Base-by-base conservation (phyloP, 2,329 filamentous ascomycete genomes). In the Ceratocystis lukuohia region DNA sequence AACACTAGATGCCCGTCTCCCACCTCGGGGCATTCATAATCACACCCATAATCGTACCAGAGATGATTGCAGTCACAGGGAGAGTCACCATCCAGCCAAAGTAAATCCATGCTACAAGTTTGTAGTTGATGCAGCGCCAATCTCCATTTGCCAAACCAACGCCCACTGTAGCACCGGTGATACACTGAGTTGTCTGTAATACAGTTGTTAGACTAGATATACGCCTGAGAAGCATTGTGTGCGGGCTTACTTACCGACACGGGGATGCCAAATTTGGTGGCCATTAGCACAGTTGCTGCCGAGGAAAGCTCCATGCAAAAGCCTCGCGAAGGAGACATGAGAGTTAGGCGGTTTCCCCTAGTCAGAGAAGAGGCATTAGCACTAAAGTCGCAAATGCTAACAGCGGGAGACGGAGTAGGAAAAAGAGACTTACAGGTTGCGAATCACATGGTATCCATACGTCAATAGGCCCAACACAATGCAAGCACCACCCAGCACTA, bases 381-480 rank as follows among this genome's bases (percentile, higher is more conserved):
- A 41, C 10, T 25, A 48, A 8, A 53, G 20, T 4, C 6, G 37
- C 15, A 5, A n/a, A 3, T 5, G 44, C 22, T 25, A 28, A 17
- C n/a, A 30, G 5, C 5, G 5, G 12, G 1, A 46, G 20, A 17
- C 22, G 6, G 22, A 57, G n/a, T 6, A 62, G 22, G 61, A 6
- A 53, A 30, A 0, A 8, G 20, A 59, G 0, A 45, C 64, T 61
- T 37, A 66, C 66, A 83, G 76, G 61, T 79, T 79, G 64, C 80
- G 77, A 80, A 84, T 84, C 71, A 86, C 84, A 71, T 85, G 83
- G 73, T 85, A 86, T 6, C 84, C 83, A 70, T 84, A 86, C 8
- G 82, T 84, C 74, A 81, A 77, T 67, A 86, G 76, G n/a, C 83
- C 83, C n/a, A 84, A 71, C 57, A 80, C 79, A 30, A 84, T 80